Evolutionary conservation across 345 rosid genomes (phyloP).

Genomic region (Erucastrum elatum): DNA sequence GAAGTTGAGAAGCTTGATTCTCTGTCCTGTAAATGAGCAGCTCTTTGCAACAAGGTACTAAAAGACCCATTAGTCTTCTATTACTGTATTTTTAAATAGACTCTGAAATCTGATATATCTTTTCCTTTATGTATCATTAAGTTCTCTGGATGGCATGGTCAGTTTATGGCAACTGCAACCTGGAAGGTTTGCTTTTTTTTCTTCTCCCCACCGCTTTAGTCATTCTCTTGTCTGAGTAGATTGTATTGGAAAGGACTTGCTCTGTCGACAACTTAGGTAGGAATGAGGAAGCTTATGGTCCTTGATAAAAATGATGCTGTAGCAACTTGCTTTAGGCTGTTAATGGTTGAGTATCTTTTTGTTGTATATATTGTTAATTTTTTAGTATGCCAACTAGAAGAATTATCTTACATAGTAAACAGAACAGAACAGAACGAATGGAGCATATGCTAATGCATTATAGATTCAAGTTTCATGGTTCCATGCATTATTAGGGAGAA

Average conservation of each 20-base stretch:
- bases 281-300: background rate
- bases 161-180: conserved; percentile 60
- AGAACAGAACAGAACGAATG: background rate
- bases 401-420: background rate
- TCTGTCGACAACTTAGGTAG: background rate
- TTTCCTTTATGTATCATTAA: conserved; percentile 29
- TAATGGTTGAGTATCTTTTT: background rate
- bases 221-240: background rate
- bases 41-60: conserved; percentile 82
- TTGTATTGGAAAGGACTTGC: background rate
- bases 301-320: background rate
- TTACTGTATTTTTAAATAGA: background rate
- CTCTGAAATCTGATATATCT: conserved; percentile 36
- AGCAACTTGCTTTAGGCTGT: background rate
- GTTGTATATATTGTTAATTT: background rate
- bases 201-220: background rate
- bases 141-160: conserved; percentile 61
- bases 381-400: conserved; percentile 7
- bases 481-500: background rate
- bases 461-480: background rate
- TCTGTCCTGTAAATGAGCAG: conserved; percentile 74
- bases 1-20: conserved; percentile 75
- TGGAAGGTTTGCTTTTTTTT: conserved; percentile 42
- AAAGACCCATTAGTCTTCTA: background rate
- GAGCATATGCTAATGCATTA: background rate